Base-by-base conservation (phyloP, 306 rosid genomes). In the Acacia melanoxylon region DNA sequence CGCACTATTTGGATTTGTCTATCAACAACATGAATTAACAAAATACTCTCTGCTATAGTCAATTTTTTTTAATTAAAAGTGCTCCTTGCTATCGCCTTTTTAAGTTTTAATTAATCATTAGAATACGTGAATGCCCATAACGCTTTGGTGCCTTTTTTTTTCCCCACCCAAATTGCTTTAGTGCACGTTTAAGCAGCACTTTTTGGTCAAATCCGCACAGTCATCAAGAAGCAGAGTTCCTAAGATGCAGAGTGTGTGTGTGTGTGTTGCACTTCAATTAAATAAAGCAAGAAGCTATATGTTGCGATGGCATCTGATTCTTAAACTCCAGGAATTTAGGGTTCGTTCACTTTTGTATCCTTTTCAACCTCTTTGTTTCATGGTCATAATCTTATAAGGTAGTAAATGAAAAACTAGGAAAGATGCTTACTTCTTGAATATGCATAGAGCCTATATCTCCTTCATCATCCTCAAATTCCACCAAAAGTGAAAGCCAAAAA, bases 381-480 rank as follows among this genome's bases (percentile, higher is more conserved):
- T 41, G 63, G 17, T 9, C 40, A 24, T 66, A 22, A 29, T 44
- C 37, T 42, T 67, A 44, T 20, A n/a, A 45, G 76, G 68, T 58
- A 37, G 20, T 45, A 31, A n/a, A 68, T 51, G 35, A 79, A 52
- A n/a, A 52, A 59, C 12, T 24, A 58, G 68, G 25, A 85, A 68
- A 42, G 54, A 8, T 54, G 56, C 86, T 2, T 87, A 91, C 99
- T 54, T 87, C 83, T 91, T 78, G 92, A 35, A 95, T 87, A 56
- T 91, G 92, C 98, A 95, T 93, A 65, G 98, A 86, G 63, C 91
- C 83, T 10, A 95, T 76, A 81, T 93, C 99, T 10, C 99, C 99
- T 74, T 95, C 99, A 79, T 91, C 99, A 63, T 88, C 93, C 86
- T 89, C 97, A 83, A 85, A 95, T 69, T 87, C 93, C 4, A 85